Evolutionary conservation across 108 stramenopile genomes (phyloP).

Genomic region (Skeletonema grethae): DNA sequence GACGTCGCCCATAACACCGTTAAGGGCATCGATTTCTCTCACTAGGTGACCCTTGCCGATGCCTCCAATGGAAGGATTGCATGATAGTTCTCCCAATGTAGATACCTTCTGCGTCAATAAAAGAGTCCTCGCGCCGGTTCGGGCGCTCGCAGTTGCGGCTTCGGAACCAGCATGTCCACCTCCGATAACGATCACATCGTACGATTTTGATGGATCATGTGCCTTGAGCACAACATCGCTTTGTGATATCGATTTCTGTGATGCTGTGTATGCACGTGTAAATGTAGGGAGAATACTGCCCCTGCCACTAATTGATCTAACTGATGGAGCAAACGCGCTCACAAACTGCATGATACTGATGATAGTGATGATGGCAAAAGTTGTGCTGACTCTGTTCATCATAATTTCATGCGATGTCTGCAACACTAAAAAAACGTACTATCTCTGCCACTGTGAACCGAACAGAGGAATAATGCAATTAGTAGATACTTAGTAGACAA

Average conservation of each 20-base stretch:
- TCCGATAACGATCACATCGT: conserved; percentile 95
- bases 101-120: conserved; percentile 91
- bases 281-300: not conserved
- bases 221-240: not conserved
- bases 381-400: not conserved
- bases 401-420: not conserved
- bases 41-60: conserved; percentile 99
- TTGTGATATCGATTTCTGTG: not conserved
- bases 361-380: not conserved
- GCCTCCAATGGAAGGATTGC: conserved; percentile 99
- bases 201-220: conserved; percentile 30
- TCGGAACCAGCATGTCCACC: conserved; percentile 99
- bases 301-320: not conserved
- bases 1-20: conserved; percentile 92
- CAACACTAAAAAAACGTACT: no score
- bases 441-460: no score
- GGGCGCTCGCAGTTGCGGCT: conserved; percentile 93
- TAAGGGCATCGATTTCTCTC: conserved; percentile 95
- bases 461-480: no score
- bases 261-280: not conserved
- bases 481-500: no score
- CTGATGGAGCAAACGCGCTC: not conserved
- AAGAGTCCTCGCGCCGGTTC: conserved; percentile 91
- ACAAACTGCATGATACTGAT: not conserved
- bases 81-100: conserved; percentile 94